phyloP scores from a whole-genome alignment of 1,139 yeast genomes.

The Lodderomyces beijingensis region DNA sequence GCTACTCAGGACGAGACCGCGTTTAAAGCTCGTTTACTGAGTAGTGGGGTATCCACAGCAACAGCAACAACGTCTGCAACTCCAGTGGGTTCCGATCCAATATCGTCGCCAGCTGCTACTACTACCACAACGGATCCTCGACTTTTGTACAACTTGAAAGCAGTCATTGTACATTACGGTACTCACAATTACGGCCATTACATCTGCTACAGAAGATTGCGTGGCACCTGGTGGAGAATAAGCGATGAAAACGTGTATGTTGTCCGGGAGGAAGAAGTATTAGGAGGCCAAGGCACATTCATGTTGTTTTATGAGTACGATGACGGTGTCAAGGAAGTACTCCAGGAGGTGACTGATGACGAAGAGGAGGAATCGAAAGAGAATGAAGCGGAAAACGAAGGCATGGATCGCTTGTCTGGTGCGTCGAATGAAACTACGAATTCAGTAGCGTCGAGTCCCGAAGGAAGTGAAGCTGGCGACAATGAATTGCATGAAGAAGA shows the following conservation, averaged over 20 bases:
- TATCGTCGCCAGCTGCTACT: slow-evolving; percentile 3
- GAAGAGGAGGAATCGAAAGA: slow-evolving; percentile 30
- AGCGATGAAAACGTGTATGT: slow-evolving; percentile 85
- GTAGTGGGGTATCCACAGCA: slow-evolving; percentile 4
- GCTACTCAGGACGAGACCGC: slow-evolving; percentile 1
- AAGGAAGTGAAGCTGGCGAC: slow-evolving; percentile 3
- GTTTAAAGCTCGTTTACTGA: too few species aligned
- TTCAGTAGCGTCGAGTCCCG: not conserved
- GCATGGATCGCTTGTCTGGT: too few species aligned
- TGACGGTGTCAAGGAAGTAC: slow-evolving; percentile 34
- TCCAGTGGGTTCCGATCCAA: not conserved
- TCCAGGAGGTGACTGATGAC: slow-evolving; percentile 27
- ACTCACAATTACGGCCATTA: slow-evolving; percentile 95
- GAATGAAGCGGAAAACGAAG: too few species aligned
- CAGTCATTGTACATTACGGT: slow-evolving; percentile 88
- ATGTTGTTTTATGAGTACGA: slow-evolving; percentile 80
- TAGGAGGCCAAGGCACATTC: slow-evolving; percentile 80
- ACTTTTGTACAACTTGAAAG: slow-evolving; percentile 63
- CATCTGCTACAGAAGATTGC: slow-evolving; percentile 72
- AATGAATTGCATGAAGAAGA: too few species aligned
- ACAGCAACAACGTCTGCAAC: slow-evolving; percentile 8
- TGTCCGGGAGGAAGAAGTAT: slow-evolving; percentile 74
- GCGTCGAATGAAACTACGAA: not conserved
- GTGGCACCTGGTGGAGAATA: slow-evolving; percentile 93
- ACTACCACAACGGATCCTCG: slow-evolving; percentile 22